A percentile compares a stretch with the other conserved stretches of the same genome.
Evolutionary conservation across 2,329 filamentous ascomycete genomes (phyloP).

Genomic region (Cordyceps farinosa): DNA sequence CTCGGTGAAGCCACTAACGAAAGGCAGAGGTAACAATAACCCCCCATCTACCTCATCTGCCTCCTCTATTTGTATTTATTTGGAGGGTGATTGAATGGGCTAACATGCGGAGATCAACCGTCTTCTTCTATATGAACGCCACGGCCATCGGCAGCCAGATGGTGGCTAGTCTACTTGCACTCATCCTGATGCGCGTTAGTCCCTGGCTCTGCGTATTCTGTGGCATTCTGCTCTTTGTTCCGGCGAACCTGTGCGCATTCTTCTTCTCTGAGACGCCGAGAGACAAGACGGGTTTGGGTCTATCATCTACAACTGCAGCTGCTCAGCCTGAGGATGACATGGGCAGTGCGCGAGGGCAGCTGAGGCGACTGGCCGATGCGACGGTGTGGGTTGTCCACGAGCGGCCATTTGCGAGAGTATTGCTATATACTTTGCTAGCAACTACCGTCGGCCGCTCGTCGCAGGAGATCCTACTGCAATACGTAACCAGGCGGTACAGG

Average conservation of each 20-base stretch:
- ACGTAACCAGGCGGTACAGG: too few species aligned
- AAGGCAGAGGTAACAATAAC: not conserved
- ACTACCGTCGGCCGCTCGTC: too few species aligned
- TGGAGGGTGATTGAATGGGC: not conserved
- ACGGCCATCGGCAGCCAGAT: not conserved
- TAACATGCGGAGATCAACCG: slow-evolving; percentile 6
- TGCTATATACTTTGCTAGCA: too few species aligned
- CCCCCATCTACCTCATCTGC: not conserved
- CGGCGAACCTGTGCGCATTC: not conserved
- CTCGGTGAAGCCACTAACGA: not conserved
- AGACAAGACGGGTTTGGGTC: not conserved
- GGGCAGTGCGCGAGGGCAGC: not conserved
- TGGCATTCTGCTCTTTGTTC: not conserved
- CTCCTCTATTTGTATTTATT: not conserved
- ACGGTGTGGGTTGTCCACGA: not conserved
- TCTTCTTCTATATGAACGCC: slow-evolving; percentile 10
- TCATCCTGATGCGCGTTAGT: not conserved
- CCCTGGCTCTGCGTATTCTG: not conserved
- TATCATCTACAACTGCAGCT: not conserved
- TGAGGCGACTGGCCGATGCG: not conserved
- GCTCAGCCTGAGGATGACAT: not conserved
- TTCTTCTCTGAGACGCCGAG: not conserved
- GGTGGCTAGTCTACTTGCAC: not conserved
- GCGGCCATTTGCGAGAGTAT: not conserved
- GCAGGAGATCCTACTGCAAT: too few species aligned